phyloP scores from a whole-genome alignment of 495 filamentous ascomycete genomes.

The Cryomyces minteri region DNA sequence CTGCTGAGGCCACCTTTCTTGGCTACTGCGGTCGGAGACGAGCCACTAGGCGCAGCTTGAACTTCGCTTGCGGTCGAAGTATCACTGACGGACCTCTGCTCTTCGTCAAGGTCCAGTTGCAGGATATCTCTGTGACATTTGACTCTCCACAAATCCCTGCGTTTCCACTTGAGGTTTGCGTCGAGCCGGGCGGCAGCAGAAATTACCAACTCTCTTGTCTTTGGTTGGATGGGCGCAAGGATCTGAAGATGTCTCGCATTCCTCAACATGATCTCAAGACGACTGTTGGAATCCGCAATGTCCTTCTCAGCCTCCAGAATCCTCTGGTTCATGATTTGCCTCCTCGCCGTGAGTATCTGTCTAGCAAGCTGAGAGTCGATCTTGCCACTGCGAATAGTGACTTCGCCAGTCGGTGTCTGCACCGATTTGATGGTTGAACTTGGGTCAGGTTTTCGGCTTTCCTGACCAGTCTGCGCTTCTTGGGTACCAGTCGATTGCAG shows the following conservation, averaged over 20 bases:
- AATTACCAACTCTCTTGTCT: constrained; percentile 71
- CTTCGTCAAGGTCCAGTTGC: constrained; percentile 66
- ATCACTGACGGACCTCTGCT: constrained; percentile 13
- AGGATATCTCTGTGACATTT: constrained; percentile 85
- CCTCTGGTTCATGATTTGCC: constrained; percentile 63
- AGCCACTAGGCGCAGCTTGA: too few species aligned
- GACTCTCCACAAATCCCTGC: constrained; percentile 84
- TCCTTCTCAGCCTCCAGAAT: constrained; percentile 74
- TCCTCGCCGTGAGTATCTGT: constrained; percentile 64
- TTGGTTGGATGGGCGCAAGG: constrained; percentile 69
- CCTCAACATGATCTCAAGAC: constrained; percentile 63
- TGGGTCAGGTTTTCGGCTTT: constrained; percentile 48
- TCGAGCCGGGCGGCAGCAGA: constrained; percentile 70
- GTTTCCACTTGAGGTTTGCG: constrained; percentile 79
- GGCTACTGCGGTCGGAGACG: too few species aligned
- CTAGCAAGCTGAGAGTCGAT: constrained; percentile 66
- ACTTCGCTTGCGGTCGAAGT: too few species aligned
- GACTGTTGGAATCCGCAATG: constrained; percentile 47
- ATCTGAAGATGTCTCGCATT: constrained; percentile 89
- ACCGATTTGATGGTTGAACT: constrained; percentile 34
- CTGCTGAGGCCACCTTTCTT: too few species aligned
- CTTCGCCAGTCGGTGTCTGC: constrained; percentile 52
- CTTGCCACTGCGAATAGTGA: constrained; percentile 42
- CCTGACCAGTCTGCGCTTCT: constrained; percentile 64
- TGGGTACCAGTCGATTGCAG: constrained; percentile 71